Evolutionary conservation across 2,329 filamentous ascomycete species (phyloP).

Genomic region (Xenoacremonium recifei): DNA sequence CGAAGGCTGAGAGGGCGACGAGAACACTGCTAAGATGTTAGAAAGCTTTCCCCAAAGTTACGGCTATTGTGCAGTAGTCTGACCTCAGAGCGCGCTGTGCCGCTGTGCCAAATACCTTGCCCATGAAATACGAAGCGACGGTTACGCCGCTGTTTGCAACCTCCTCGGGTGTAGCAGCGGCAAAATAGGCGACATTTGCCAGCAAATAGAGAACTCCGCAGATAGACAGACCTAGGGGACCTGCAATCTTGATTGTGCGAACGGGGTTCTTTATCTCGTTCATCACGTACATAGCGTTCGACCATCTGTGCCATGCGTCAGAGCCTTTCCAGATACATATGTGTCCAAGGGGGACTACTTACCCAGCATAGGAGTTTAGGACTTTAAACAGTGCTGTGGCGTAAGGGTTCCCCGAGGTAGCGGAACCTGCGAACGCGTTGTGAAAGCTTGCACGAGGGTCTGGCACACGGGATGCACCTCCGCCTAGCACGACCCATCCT

Average conservation of each 20-base stretch:
- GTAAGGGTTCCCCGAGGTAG: slow-evolving; percentile 53
- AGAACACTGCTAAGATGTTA: too few relatives aligned
- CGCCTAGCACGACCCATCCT: too few relatives aligned
- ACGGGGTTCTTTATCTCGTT: slow-evolving; percentile 71
- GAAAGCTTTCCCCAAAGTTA: too few relatives aligned
- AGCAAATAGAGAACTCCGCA: slow-evolving; percentile 65
- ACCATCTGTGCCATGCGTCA: too few relatives aligned
- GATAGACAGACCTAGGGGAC: slow-evolving; percentile 57
- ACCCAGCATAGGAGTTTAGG: slow-evolving; percentile 66
- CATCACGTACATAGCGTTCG: slow-evolving; percentile 68
- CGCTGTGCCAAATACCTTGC: slow-evolving; percentile 59
- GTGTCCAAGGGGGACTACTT: too few relatives aligned
- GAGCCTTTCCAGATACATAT: too few relatives aligned
- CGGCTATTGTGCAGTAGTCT: too few relatives aligned
- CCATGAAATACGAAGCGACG: slow-evolving; percentile 67
- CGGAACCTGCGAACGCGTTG: too few relatives aligned
- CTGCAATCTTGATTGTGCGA: slow-evolving; percentile 61
- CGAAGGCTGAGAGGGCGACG: slow-evolving; percentile 66
- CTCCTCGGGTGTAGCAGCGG: slow-evolving; percentile 65
- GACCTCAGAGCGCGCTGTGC: slow-evolving; percentile 60
- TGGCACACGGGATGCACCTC: slow-evolving; percentile 5
- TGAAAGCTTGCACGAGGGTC: slow-evolving; percentile 7
- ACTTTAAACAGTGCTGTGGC: slow-evolving; percentile 67
- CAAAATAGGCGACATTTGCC: slow-evolving; percentile 61
- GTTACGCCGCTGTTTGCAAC: slow-evolving; percentile 66